These are phyloP conservation scores for Sordariomycetes sp. DNA, from an alignment of 2,329 filamentous ascomycete species.

Conservation along the genomic window DNA sequence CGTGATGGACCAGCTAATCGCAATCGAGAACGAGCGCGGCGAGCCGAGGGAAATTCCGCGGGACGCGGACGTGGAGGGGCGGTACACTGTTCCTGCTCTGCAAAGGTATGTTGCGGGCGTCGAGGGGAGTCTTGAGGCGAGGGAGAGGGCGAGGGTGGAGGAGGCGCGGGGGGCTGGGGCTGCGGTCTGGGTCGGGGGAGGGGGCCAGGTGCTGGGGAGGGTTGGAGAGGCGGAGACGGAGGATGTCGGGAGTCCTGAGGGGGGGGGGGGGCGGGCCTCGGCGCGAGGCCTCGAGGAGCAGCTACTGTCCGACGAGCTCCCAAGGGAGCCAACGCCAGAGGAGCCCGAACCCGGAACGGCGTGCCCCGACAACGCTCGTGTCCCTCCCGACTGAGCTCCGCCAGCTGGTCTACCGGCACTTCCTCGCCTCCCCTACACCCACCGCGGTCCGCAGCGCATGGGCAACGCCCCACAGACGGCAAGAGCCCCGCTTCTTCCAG, in stretches of 20 bases:
- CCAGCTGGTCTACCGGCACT: constrained; percentile 16
- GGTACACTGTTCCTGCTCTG: not conserved
- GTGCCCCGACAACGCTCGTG: not conserved
- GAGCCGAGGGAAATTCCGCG: not conserved
- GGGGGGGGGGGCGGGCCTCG: too few relatives aligned
- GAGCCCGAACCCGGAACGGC: not conserved
- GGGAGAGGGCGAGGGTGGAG: not conserved
- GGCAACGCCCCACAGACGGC: constrained; percentile 10
- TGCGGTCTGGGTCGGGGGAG: too few relatives aligned
- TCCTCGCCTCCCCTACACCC: constrained; percentile 15
- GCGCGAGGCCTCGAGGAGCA: not conserved
- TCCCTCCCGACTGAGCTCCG: constrained; percentile 16
- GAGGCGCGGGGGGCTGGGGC: not conserved
- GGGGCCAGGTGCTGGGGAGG: too few relatives aligned
- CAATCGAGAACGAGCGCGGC: not conserved
- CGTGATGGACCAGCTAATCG: not conserved
- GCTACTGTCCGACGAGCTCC: not conserved
- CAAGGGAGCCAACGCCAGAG: not conserved
- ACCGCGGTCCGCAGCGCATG: constrained; percentile 19
- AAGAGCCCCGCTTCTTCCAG: constrained; percentile 11
- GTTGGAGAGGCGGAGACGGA: too few relatives aligned
- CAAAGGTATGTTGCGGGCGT: not conserved
- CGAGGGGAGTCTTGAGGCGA: not conserved
- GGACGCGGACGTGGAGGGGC: not conserved
- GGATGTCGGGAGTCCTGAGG: too few relatives aligned